Base-by-base conservation (phyloP, 352 stramenopile genomes). In the Phytophthora tentaculata region DNA sequence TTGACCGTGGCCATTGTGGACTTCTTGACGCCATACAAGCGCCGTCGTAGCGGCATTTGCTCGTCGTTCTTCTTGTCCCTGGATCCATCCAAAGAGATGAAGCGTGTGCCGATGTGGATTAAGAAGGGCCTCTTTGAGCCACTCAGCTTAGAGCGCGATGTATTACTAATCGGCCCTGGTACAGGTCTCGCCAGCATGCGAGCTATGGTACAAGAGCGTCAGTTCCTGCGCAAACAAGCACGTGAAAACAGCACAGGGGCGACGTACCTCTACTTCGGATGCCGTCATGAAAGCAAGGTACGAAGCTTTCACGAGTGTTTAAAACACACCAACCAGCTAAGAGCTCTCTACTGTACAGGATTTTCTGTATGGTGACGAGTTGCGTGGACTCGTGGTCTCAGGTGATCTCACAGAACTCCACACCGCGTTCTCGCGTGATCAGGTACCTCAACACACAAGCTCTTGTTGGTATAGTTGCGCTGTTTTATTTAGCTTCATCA, bases 101-200 rank as follows among this genome's bases (percentile, higher is more conserved):
- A 54, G 17, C 19, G 70, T 12, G 69, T 98, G 16, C 74, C 87
- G 0, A 75, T 98, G 63, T 97, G 82, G 79, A 90, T 98, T 51
- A 96, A 97, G 72, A 88, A 77, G 12, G 90, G 93, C 6, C 76
- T 92, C 0, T 97, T 98, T 66, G 66, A 83, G 14, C 80, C 80
- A 1, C 79, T 83, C 0, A 62, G 54, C 23, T 65, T 81, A 41
- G 68, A 78, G 6, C 74, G 80, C 19, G 63, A 86, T 32, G 73
- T 97, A 59, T 64, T 98, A n/a, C 80, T 98, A 17, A 91, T 98
- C 23, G 95, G 93, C 0, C 94, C 94, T 16, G 92, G 92, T 43
- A 98, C 92, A 0, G 94, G 92, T 9, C 79, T 98, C 10, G 94
- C 94, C 14, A 88, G 90, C 17, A 97, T 97, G 87, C 90, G 90